These are phyloP conservation scores for Cladosporium cucumerinum DNA, from an alignment of 2,329 filamentous ascomycete genomes.

Conservation along the genomic window DNA sequence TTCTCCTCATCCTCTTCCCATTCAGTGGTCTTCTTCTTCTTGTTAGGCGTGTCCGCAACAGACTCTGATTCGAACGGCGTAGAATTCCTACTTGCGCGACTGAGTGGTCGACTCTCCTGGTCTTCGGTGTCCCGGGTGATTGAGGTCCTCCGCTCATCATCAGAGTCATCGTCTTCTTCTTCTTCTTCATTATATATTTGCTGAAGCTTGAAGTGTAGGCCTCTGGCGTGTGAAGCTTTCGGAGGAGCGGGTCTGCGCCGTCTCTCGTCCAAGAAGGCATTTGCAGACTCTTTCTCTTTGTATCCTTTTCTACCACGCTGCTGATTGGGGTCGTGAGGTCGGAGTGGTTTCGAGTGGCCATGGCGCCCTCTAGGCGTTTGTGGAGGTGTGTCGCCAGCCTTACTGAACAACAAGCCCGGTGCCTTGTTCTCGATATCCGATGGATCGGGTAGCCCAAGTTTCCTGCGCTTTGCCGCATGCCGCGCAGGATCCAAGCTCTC, in stretches of 20 bases:
- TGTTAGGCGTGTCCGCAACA: constrained; percentile 40
- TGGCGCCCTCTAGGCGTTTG: constrained; percentile 58
- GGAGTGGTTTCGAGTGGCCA: constrained; percentile 42
- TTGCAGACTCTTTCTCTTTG: constrained; percentile 35
- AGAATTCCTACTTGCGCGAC: constrained; percentile 58
- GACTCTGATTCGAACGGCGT: constrained; percentile 53
- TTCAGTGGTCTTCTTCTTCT: constrained; percentile 43
- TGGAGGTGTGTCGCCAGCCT: constrained; percentile 60
- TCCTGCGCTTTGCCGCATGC: constrained; percentile 74
- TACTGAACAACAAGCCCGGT: constrained; percentile 40
- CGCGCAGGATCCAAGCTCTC: constrained; percentile 79
- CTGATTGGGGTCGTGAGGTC: constrained; percentile 44
- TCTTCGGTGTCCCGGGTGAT: constrained; percentile 77
- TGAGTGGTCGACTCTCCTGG: constrained; percentile 75
- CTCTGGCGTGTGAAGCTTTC: constrained; percentile 64
- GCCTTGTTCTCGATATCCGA: constrained; percentile 55
- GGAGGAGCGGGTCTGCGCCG: constrained; percentile 53
- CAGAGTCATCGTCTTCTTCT: constrained; percentile 62
- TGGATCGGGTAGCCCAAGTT: constrained; percentile 71
- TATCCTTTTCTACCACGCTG: constrained; percentile 38
- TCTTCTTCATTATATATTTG: constrained; percentile 67
- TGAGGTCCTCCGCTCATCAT: constrained; percentile 66
- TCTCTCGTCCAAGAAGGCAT: constrained; percentile 56
- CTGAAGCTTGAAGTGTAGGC: constrained; percentile 75
- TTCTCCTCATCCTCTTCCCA: constrained; percentile 43